Conservation (phyloP, 352 stramenopile genomes). For the Peronospora tabacina region DNA sequence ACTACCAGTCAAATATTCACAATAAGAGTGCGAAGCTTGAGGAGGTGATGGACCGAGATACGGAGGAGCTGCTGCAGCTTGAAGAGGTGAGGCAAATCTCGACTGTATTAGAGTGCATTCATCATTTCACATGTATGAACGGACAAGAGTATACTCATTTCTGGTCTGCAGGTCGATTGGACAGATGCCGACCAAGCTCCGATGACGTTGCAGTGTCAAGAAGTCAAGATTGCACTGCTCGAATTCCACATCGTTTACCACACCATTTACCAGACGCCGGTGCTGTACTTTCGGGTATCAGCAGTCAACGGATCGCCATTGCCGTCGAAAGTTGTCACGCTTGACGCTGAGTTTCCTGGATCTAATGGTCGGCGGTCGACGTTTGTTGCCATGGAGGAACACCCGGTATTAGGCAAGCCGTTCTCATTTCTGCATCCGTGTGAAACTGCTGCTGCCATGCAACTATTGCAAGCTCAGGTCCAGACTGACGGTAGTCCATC, state of each 20-base stretch:
- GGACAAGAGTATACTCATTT: not conserved
- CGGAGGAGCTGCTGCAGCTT: constrained; percentile 11
- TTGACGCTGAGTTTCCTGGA: constrained; percentile 30
- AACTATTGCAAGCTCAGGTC: constrained; percentile 38
- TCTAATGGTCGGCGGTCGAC: constrained; percentile 21
- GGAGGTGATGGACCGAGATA: constrained; percentile 4
- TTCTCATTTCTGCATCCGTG: constrained; percentile 77
- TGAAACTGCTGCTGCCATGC: constrained; percentile 63
- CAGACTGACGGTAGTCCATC: not conserved
- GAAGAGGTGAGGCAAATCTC: constrained; percentile 14
- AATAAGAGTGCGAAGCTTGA: not conserved
- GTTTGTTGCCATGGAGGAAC: constrained; percentile 58
- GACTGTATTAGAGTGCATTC: not conserved
- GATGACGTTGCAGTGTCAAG: not conserved
- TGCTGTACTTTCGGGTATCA: constrained; percentile 56
- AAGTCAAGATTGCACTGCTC: constrained; percentile 32
- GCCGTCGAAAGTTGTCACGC: constrained; percentile 12
- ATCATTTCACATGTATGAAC: constrained; percentile 3
- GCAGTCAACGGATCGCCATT: constrained; percentile 38
- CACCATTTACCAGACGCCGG: constrained; percentile 60
- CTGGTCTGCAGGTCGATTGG: constrained; percentile 3
- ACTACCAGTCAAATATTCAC: not conserved
- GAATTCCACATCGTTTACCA: constrained; percentile 83
- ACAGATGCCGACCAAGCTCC: constrained; percentile 5
- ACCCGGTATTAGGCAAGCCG: constrained; percentile 54